Percentiles rank a stretch among this genome's conserved stretches.
These are phyloP conservation scores for Curvularia spicifera DNA, from an alignment of 2,329 filamentous ascomycete genomes.

Conservation along the genomic window DNA sequence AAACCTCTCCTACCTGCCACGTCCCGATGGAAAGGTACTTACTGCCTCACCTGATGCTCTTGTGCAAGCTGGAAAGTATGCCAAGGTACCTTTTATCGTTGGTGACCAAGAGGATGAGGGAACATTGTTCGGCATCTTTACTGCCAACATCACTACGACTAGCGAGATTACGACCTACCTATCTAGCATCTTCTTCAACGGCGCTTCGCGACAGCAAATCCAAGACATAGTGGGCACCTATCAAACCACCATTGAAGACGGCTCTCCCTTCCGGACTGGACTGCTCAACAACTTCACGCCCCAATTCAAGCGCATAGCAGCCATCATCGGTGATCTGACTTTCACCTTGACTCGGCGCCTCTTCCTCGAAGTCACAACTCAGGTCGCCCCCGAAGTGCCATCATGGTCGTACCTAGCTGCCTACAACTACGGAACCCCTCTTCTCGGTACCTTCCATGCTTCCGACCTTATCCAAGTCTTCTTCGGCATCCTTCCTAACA, in stretches of 20 bases:
- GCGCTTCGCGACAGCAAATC: conserved; percentile 60
- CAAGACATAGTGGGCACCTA: conserved; percentile 68
- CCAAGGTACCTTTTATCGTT: conserved; percentile 68
- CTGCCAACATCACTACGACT: conserved; percentile 69
- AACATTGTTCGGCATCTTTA: conserved; percentile 74
- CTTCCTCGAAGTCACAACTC: conserved; percentile 61
- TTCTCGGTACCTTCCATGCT: conserved; percentile 78
- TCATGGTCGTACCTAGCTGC: conserved; percentile 77
- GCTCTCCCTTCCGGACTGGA: conserved; percentile 75
- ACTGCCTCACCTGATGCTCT: conserved; percentile 68
- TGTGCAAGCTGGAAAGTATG: conserved; percentile 59
- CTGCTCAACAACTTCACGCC: conserved; percentile 75
- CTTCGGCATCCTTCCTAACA: conserved; percentile 67
- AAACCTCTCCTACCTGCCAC: conserved; percentile 74
- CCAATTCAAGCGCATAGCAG: conserved; percentile 77
- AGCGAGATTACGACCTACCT: conserved; percentile 68
- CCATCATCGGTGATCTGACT: conserved; percentile 75
- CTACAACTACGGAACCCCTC: conserved; percentile 72
- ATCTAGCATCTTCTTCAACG: conserved; percentile 64
- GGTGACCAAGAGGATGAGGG: conserved; percentile 83
- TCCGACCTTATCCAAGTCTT: conserved; percentile 74
- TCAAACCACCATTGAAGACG: conserved; percentile 60
- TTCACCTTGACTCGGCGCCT: conserved; percentile 75
- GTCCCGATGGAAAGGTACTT: conserved; percentile 71
- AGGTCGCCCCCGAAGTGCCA: conserved; percentile 63